Base-by-base conservation (phyloP, 163 green algal genomes). In the Scenedesmus sp. region DNA sequence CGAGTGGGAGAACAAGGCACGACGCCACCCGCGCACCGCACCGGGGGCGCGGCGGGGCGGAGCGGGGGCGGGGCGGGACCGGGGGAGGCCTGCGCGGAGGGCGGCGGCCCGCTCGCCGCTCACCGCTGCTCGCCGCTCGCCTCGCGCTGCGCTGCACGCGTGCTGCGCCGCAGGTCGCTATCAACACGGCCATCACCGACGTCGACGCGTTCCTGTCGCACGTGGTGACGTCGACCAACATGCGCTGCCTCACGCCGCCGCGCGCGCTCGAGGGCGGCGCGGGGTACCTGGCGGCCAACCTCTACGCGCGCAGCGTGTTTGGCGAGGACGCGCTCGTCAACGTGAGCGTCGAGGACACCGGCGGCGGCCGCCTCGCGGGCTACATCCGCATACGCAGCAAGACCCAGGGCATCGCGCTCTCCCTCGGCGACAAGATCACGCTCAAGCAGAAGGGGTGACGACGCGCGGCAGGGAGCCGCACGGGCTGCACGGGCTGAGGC, bases 1-100 rank as follows among this genome's bases (percentile, higher is more conserved):
- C 85, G 96, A 99, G 88, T 99, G 96, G 96, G 96, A 99, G 87
- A 99, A 99, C 89, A 99, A 99, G 92, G 95, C n/a, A n/a, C n/a
- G n/a, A n/a, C n/a, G n/a, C n/a, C n/a, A n/a, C n/a, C n/a, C n/a
- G n/a, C n/a, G n/a, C n/a, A n/a, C n/a, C n/a, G n/a, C n/a, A n/a
- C n/a, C n/a, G n/a, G n/a, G n/a, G 99, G 66, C 64, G 54, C 14
- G 66, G 7, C 9, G 20, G 31, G 54, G 54, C 0, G 29, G 56
- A 1, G 4, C 2, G 56, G 10, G 58, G 39, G 58, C 13, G 31
- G 31, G 20, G 29, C 24, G 42, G 29, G 1, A 33, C 28, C 28
- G 11, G 53, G 53, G 56, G 22, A 47, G 39, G 7, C 6, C 39
- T 6, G 7, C 39, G 39, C 39, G 39, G 7, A 47, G 39, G 10